Percentiles rank a stretch among this genome's conserved stretches.
Conservation (phyloP, 306 rosid genomes). For the Quercus gilva region DNA sequence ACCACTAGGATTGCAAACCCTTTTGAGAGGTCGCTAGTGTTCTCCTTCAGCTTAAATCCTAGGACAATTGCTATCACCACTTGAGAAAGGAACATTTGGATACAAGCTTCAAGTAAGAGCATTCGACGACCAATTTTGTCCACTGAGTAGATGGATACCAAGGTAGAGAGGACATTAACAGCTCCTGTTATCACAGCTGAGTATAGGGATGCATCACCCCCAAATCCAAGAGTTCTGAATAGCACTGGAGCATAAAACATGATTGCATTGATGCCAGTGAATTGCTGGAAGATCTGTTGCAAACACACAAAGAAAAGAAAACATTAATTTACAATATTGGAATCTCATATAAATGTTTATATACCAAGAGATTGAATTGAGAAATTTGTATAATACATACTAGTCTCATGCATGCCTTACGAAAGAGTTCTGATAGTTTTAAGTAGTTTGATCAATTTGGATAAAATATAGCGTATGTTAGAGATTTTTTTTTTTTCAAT, state of each 20-base stretch:
- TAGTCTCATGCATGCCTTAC: too few species aligned
- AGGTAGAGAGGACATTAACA: constrained; percentile 52
- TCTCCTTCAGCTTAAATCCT: constrained; percentile 43
- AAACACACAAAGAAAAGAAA: background rate
- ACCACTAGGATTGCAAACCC: constrained; percentile 49
- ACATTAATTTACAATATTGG: background rate
- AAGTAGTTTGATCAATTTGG: too few species aligned
- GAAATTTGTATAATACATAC: background rate
- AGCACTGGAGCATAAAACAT: constrained; percentile 76
- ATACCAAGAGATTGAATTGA: too few species aligned
- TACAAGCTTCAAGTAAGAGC: constrained; percentile 52
- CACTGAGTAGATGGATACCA: constrained; percentile 45
- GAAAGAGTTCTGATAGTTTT: too few species aligned
- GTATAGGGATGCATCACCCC: constrained; percentile 45
- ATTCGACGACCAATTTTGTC: constrained; percentile 53
- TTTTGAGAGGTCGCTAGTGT: constrained; percentile 12
- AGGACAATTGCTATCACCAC: constrained; percentile 40
- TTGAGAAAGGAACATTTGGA: constrained; percentile 68
- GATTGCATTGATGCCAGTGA: constrained; percentile 63
- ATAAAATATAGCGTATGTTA: too few species aligned
- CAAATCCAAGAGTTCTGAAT: constrained; percentile 53
- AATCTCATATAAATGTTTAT: background rate
- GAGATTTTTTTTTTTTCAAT: too few species aligned
- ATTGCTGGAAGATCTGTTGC: constrained; percentile 59
- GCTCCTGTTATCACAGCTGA: constrained; percentile 67